These are phyloP conservation scores for Apiotrichum sp. DNA, from an alignment of 1,284 basidiomycete species.

Conservation along the genomic window DNA sequence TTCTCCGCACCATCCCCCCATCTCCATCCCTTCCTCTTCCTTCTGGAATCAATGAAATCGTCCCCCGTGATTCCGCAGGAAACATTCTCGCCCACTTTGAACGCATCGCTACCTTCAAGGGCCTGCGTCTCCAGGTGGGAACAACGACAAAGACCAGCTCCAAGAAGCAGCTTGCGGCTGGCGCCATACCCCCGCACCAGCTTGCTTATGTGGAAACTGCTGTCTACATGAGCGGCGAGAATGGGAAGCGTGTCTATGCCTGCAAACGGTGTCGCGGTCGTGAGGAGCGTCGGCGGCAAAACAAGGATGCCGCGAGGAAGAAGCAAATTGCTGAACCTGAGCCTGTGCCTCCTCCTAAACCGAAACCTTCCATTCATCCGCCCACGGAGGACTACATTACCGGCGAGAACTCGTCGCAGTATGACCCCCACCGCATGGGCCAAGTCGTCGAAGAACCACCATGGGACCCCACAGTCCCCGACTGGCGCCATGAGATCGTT, in stretches of 20 bases:
- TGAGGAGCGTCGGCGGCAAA: conserved; percentile 56
- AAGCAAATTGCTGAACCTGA: conserved; percentile 31
- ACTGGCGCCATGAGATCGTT: conserved; percentile 61
- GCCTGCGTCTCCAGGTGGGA: conserved; percentile 35
- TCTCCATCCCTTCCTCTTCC: conserved; percentile 24
- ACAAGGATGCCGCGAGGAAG: conserved; percentile 38
- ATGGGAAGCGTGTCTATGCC: conserved; percentile 56
- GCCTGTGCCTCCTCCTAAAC: conserved; percentile 14
- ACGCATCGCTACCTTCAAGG: conserved; percentile 35
- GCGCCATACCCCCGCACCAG: conserved; percentile 33
- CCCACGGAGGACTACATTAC: conserved; percentile 37
- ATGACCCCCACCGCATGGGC: conserved; percentile 32
- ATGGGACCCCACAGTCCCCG: conserved; percentile 35
- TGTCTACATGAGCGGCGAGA: conserved; percentile 41
- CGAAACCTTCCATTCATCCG: conserved; percentile 16
- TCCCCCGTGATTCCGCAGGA: conserved; percentile 27
- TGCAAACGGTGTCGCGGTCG: conserved; percentile 77
- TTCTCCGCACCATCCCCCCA: conserved; percentile 33
- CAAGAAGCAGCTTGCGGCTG: conserved; percentile 41
- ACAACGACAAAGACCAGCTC: conserved; percentile 40
- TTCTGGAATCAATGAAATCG: conserved; percentile 14
- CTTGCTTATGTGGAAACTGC: conserved; percentile 42
- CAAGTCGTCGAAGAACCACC: conserved; percentile 41
- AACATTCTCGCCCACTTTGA: conserved; percentile 32
- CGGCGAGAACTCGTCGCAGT: conserved; percentile 34